phyloP scores from a whole-genome alignment of 73 alveolate genomes.

The Paramecium bursaria region DNA sequence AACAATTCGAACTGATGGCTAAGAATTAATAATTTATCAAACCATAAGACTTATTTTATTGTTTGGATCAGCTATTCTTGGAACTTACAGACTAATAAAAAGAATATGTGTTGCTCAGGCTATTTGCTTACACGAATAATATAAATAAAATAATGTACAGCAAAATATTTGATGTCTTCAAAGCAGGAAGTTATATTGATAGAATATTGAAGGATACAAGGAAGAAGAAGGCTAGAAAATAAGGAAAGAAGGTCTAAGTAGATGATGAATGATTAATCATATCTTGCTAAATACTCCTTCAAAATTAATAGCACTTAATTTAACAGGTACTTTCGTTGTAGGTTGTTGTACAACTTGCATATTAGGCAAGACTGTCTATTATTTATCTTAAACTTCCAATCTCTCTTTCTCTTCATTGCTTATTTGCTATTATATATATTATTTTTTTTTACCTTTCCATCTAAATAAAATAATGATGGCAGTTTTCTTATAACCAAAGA shows the following conservation, averaged over 20 bases:
- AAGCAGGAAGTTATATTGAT: slow-evolving; percentile 48
- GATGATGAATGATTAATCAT: no score
- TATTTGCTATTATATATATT: slow-evolving; percentile 29
- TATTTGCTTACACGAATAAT: slow-evolving; percentile 47
- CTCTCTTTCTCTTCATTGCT: slow-evolving; percentile 78
- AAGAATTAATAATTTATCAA: slow-evolving; percentile 33
- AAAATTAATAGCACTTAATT: slow-evolving; percentile 63
- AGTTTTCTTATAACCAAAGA: slow-evolving; percentile 75
- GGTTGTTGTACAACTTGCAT: slow-evolving; percentile 60
- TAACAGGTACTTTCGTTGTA: slow-evolving; percentile 59
- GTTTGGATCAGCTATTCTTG: slow-evolving; percentile 52
- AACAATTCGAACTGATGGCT: slow-evolving; percentile 26
- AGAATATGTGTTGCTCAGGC: slow-evolving; percentile 45
- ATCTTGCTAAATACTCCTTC: slow-evolving; percentile 64
- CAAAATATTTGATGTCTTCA: slow-evolving; percentile 54
- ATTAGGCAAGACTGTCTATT: slow-evolving; percentile 62
- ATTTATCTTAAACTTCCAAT: slow-evolving; percentile 69
- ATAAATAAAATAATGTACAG: slow-evolving; percentile 35
- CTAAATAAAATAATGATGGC: slow-evolving; percentile 77
- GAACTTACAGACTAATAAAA: slow-evolving; percentile 29
- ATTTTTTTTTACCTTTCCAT: slow-evolving; percentile 41
- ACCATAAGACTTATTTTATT: slow-evolving; percentile 43
- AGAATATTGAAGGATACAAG: slow-evolving; percentile 43
- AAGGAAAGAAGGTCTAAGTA: background rate
- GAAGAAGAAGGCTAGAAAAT: slow-evolving; percentile 15